Evolutionary conservation across 257 asterid species (phyloP), one percentile per base, ranked within the genome.

Genomic region (Jaltomata sinuosa): DNA sequence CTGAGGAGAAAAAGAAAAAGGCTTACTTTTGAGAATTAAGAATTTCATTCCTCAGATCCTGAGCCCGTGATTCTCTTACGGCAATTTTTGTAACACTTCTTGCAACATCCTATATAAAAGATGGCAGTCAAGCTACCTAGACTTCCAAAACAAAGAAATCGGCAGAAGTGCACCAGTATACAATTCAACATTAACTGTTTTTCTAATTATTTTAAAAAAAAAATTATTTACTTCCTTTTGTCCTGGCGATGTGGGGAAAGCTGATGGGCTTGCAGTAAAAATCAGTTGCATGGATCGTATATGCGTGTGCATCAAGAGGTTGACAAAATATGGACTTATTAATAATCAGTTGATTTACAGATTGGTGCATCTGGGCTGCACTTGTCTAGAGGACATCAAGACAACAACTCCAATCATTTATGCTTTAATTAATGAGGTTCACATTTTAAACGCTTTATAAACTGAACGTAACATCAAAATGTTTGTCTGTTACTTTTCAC

Each of bases 1-100:
- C 64, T 78, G 14, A 36, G 36, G 40, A 84, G 79, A 87, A 80
- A 68, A 84, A 16, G 8, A 22, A 64, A 91, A 74, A 10, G 49
- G 81, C 98, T 92, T 90, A 95, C 99, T 92, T 97, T 83, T 95
- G 93, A 65, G 99, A 97, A 88, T 94, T 95, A 87, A 97, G 96
- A 85, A 97, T 97, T 82, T 97, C 99, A 84, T 95, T 94, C 90
- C 97, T 89, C 47, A 97, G 94, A 91, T 95, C 99, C 85, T 91
- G 94, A 0, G 99, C 97, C 27, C 95, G 98, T 59, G 98, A 87
- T 89, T 94, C 97, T 86, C 95, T 91, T 82, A 95, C 93, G 21
- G 94, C 94, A 87, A 94, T 64, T 85, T 90, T 95, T 8, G 99
- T 97, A 83, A 97, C 92, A 74, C 97, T 94, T 91, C 99, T 92